A percentile compares a stretch with the other conserved stretches of the same genome.
phyloP scores from a whole-genome alignment of 208 protist species.

The Leishmania major region DNA sequence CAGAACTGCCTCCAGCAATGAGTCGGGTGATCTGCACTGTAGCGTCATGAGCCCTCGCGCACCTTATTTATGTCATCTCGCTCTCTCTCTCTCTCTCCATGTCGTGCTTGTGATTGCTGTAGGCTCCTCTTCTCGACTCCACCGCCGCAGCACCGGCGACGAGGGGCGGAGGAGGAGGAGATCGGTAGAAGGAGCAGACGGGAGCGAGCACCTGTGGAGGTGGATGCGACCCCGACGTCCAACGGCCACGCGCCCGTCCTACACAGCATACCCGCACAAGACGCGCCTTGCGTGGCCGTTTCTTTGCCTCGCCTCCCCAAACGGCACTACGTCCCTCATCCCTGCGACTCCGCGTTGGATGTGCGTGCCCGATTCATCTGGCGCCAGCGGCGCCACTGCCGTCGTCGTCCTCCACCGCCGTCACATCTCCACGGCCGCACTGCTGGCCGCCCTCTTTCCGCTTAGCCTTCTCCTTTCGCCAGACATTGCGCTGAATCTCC shows the following conservation, averaged over 20 bases:
- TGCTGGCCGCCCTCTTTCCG: not conserved
- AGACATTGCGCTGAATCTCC: conserved; percentile 52
- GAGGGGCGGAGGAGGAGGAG: not conserved
- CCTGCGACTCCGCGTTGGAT: too few relatives aligned
- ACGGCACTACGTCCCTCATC: too few relatives aligned
- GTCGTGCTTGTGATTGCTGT: not conserved
- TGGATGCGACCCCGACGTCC: too few relatives aligned
- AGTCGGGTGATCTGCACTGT: not conserved
- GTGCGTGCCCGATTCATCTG: not conserved
- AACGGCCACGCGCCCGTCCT: not conserved
- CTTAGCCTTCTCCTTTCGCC: conserved; percentile 44
- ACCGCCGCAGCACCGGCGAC: not conserved
- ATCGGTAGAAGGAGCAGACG: not conserved
- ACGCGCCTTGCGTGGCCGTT: not conserved
- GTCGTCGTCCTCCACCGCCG: not conserved
- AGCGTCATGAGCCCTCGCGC: not conserved
- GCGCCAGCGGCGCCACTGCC: not conserved
- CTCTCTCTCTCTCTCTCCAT: not conserved
- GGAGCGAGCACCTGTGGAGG: not conserved
- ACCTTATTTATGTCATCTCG: not conserved
- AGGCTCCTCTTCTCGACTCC: not conserved
- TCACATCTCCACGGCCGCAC: not conserved
- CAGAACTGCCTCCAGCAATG: not conserved
- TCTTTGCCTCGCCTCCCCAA: not conserved
- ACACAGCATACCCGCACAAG: not conserved